These are phyloP conservation scores for Alternaria gansuensis DNA, from an alignment of 2,329 filamentous ascomycete species.

Conservation along the genomic window DNA sequence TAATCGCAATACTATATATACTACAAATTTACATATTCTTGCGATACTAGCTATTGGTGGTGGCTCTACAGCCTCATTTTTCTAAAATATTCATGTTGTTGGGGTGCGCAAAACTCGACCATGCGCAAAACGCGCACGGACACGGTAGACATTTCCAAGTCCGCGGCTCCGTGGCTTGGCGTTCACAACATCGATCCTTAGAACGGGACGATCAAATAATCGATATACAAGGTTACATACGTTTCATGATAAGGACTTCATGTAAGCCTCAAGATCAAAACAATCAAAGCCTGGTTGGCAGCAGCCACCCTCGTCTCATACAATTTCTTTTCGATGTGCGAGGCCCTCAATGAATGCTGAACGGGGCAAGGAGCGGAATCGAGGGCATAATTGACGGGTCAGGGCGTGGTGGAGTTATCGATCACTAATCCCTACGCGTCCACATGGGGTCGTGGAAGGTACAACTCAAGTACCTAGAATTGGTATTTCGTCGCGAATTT, in stretches of 20 bases:
- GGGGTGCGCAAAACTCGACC: too few relatives aligned
- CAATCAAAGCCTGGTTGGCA: not conserved
- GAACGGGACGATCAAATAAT: not conserved
- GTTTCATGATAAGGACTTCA: conserved; percentile 3
- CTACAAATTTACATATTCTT: too few relatives aligned
- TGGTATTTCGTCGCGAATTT: not conserved
- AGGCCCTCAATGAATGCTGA: not conserved
- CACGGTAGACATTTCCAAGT: not conserved
- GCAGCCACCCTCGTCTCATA: not conserved
- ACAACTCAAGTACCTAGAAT: not conserved
- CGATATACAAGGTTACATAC: not conserved
- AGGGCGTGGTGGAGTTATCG: not conserved
- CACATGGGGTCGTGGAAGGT: not conserved
- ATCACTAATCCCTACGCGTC: not conserved
- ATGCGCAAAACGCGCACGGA: too few relatives aligned
- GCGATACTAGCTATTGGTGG: too few relatives aligned
- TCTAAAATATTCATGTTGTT: too few relatives aligned
- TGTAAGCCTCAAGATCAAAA: not conserved
- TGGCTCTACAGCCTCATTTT: too few relatives aligned
- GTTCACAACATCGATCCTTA: not conserved
- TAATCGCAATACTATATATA: too few relatives aligned
- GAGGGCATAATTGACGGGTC: not conserved
- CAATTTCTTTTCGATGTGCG: not conserved
- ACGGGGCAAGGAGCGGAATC: not conserved
- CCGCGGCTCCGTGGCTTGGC: conserved; percentile 5